A percentile compares a stretch with the other conserved stretches of the same genome.
phyloP scores from a whole-genome alignment of 78 protist genomes.

The Cavenderia fasciculata region DNA sequence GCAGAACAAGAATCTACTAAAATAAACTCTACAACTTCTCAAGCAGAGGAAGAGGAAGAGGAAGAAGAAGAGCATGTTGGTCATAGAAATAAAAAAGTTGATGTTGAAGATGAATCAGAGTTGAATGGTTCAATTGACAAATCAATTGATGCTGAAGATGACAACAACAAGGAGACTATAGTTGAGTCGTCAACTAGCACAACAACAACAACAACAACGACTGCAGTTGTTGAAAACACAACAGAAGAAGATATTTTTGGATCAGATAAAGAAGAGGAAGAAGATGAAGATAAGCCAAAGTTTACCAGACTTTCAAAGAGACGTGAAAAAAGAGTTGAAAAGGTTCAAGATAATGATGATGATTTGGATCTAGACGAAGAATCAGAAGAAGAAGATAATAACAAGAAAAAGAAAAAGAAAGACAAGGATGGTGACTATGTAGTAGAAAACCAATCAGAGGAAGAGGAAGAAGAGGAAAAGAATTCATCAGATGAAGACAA shows the following conservation, averaged over 20 bases:
- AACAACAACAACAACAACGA: neutral
- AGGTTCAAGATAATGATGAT: too few species aligned
- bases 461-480: neutral
- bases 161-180: neutral
- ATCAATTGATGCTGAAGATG: neutral
- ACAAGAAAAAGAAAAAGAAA: neutral
- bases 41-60: neutral
- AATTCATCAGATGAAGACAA: neutral
- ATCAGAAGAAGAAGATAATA: too few species aligned
- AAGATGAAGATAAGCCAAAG: neutral
- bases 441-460: neutral
- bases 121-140: too few species aligned
- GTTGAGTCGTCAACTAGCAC: neutral
- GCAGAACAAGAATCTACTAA: constrained; percentile 1
- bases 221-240: neutral
- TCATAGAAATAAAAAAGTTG: neutral
- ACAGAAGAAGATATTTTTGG: neutral
- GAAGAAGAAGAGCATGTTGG: neutral
- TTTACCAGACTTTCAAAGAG: too few species aligned
- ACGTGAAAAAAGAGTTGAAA: too few species aligned
- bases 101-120: neutral
- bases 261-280: neutral
- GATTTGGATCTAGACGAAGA: too few species aligned
- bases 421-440: constrained; percentile 20
- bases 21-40: neutral